Evolutionary conservation across 2,329 filamentous ascomycete genomes (phyloP), one percentile per base, ranked within the genome.

Genomic region (Eutypella sp.): DNA sequence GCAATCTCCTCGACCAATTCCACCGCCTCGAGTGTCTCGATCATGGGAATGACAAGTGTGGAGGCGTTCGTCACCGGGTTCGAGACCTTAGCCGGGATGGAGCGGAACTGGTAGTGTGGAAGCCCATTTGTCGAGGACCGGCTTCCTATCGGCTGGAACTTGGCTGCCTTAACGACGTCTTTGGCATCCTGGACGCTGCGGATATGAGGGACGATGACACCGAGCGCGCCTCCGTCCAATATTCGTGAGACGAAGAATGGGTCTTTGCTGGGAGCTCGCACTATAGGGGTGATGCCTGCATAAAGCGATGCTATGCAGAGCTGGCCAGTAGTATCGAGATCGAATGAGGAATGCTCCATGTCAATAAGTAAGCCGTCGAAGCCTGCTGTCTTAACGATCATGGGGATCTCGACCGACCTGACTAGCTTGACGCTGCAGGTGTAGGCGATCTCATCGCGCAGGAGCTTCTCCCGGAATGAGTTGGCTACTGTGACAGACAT

Each of bases 1-100:
- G 41, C 41, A 16, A 48, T 44, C 19, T 46, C 43, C 15, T 67
- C 64, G 1, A 69, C 60, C 3, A 62, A 61, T 18, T 53, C 60
- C 5, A 62, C 53, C 0, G 66, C 68, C 25, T 33, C 47, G 22
- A 40, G 47, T 8, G 47, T 48, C 51, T 70, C 67, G 33, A 70
- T 65, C 67, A 70, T 70, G 3, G 63, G 65, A 15, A 69, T 66
- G 8, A 69, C 54, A 44, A 67, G 59, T 2, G 65, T 66, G 23
- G 63, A 57, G 3, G 46, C 40, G 38, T 68, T 68, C 25, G 63
- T 41, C 1, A 64, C 52, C 15, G 41, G 38, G 43, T 50, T 51
- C 11, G 52, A 46, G 5, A 53, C 24, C 3, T 42, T 46, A 4
- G 45, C 36, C 2, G 48, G 24, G 2, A 48, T 20, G 13, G 49